Evolutionary conservation across 805 yeast species (phyloP).

Genomic region (Suhomyces xylopsoci): DNA sequence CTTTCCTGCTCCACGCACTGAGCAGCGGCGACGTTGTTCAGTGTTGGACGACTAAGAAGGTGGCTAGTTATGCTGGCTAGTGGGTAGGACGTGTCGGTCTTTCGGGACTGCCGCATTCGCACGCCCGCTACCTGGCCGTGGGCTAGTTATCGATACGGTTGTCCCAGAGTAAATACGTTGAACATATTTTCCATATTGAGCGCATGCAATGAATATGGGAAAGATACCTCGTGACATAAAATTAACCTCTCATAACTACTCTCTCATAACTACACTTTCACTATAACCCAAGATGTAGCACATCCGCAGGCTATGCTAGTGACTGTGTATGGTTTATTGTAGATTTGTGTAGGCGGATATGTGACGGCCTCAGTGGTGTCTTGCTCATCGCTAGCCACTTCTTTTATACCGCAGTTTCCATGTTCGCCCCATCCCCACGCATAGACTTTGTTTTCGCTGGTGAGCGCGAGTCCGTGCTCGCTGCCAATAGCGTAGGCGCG

Average conservation of each 20-base stretch:
- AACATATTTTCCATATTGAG: conserved; percentile 82
- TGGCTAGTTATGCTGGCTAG: conserved; percentile 6
- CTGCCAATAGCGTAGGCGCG: conserved; percentile 59
- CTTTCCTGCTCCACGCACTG: not conserved
- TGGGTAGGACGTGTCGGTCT: not conserved
- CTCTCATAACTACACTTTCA: conserved; percentile 4
- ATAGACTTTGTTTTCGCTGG: conserved; percentile 34
- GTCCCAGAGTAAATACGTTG: conserved; percentile 59
- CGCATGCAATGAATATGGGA: conserved; percentile 62
- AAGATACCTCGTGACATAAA: conserved; percentile 69
- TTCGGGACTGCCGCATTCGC: not conserved
- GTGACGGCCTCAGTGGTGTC: conserved; percentile 26
- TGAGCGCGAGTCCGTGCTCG: conserved; percentile 70
- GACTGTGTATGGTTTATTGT: conserved; percentile 20
- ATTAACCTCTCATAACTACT: not conserved
- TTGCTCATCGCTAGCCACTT: not conserved
- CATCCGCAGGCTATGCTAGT: conserved; percentile 54
- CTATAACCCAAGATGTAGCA: conserved; percentile 64
- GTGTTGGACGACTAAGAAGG: conserved; percentile 13
- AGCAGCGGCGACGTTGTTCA: conserved; percentile 2
- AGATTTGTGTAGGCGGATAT: conserved; percentile 34
- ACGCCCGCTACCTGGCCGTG: not conserved
- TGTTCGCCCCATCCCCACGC: conserved; percentile 99
- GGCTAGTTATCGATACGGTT: conserved; percentile 48
- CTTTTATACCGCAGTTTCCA: conserved; percentile 75